Base-by-base conservation (phyloP, 331 rosid species). In the Stylosanthes scabra region DNA sequence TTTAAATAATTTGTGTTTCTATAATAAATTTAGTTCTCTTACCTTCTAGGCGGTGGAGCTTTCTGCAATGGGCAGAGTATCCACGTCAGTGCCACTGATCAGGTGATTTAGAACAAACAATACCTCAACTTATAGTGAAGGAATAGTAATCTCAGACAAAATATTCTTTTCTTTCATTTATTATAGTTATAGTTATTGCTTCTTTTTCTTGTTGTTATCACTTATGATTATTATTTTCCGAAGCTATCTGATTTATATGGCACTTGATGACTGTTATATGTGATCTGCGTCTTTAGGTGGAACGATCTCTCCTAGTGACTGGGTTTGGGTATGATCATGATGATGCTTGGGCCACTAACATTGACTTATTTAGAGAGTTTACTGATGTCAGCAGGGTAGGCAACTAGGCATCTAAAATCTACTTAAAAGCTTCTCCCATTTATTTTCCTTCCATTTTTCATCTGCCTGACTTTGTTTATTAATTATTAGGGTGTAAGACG, bases 301-400 rank as follows among this genome's bases (percentile, higher is more conserved):
- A 84, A 61, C 89, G n/a, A 66, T 88, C 97, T 80, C 99, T 94
- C 83, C 87, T 94, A 34, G 96, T 94, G 66, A 91, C 99, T 15
- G 99, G 97, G 61, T 91, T 94, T 80, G 99, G 99, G 66, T 94
- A 94, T 77, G 99, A 94, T 27, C 99, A 91, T 13, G 99, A 94
- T 71, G 95, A 88, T 42, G 88, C 96, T 31, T 94, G 99, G 99
- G 70, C 93, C 78, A 87, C 97, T 69, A 94, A 94, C 83, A 84
- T 94, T 6, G 90, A 88, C 34, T 82, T 94, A 50, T 94, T 91
- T 72, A 91, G 90, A 82, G 87, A 94, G 68, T 94, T 91, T 78
- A 89, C 99, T 3, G 89, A 94, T 68, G 74, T 94, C 88, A 94
- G 99, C 91, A 86, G 96, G 96, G 97, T 93, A 91, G 14, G 47